phyloP scores from a whole-genome alignment of 2,329 filamentous ascomycete genomes.

The Sclerotinia trifoliorum region DNA sequence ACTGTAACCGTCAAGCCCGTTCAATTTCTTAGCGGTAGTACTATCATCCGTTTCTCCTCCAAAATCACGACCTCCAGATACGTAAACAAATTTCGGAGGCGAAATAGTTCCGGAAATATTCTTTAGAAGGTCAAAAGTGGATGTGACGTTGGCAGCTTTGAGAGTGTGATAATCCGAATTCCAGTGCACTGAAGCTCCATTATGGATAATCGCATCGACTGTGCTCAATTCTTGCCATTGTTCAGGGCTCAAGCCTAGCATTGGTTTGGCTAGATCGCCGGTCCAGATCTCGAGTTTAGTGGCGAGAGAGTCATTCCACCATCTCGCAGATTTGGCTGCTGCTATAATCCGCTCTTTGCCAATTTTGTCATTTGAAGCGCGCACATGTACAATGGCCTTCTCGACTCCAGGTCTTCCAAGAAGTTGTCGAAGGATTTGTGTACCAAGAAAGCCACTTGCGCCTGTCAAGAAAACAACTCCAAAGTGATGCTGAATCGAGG shows the following conservation, averaged over 20 bases:
- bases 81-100: conserved; percentile 14
- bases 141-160: conserved; percentile 69
- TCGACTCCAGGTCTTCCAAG: not conserved
- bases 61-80: conserved; percentile 15
- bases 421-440: conserved; percentile 11
- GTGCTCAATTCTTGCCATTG: conserved; percentile 60
- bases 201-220: conserved; percentile 74
- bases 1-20: conserved; percentile 69
- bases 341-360: conserved; percentile 1
- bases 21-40: not conserved
- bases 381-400: conserved; percentile 14
- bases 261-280: conserved; percentile 69
- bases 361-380: not conserved
- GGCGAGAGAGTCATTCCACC: conserved; percentile 7
- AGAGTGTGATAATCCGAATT: conserved; percentile 59
- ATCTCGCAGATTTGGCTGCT: conserved; percentile 16
- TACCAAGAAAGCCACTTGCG: conserved; percentile 12
- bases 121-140: conserved; percentile 38
- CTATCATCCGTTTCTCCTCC: not conserved
- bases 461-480: conserved; percentile 13
- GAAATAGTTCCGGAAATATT: not conserved
- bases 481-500: conserved; percentile 9
- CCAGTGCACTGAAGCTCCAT: conserved; percentile 79
- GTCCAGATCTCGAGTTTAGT: conserved; percentile 21
- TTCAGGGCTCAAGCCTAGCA: conserved; percentile 69